Evolutionary conservation across 2,329 filamentous ascomycete species (phyloP).

Genomic region (Ophiostoma piceae): DNA sequence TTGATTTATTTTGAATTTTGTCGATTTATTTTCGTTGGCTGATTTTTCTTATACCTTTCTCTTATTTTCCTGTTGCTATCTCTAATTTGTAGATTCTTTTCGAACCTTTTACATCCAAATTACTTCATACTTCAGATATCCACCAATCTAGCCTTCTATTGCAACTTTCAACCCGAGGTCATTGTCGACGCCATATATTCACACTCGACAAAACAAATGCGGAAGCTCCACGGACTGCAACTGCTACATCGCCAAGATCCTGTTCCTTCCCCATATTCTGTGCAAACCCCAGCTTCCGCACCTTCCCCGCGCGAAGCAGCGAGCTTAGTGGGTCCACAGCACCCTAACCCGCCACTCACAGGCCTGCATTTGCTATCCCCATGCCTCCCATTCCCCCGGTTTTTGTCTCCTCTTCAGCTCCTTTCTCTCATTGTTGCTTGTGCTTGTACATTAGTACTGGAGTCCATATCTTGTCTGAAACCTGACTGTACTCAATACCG

Average conservation of each 20-base stretch:
- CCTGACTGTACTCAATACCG: background rate
- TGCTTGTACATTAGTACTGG: background rate
- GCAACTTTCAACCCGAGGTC: background rate
- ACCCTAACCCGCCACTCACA: background rate
- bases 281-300: background rate
- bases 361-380: background rate
- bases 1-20: too few species aligned
- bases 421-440: background rate
- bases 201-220: background rate
- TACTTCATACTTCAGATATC: background rate
- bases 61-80: background rate
- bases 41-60: too few species aligned
- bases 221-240: background rate
- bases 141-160: background rate
- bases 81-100: background rate
- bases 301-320: background rate
- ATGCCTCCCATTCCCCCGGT: background rate
- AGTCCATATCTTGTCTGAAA: background rate
- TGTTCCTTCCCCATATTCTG: constrained; percentile 3
- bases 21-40: too few species aligned
- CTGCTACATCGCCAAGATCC: background rate
- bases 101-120: too few species aligned
- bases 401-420: background rate
- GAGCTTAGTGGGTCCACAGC: background rate
- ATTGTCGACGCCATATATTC: background rate